A percentile compares a stretch with the other conserved stretches of the same genome.
Conservation (phyloP, 1,139 yeast species). For the Geotrichum klebahnii region DNA sequence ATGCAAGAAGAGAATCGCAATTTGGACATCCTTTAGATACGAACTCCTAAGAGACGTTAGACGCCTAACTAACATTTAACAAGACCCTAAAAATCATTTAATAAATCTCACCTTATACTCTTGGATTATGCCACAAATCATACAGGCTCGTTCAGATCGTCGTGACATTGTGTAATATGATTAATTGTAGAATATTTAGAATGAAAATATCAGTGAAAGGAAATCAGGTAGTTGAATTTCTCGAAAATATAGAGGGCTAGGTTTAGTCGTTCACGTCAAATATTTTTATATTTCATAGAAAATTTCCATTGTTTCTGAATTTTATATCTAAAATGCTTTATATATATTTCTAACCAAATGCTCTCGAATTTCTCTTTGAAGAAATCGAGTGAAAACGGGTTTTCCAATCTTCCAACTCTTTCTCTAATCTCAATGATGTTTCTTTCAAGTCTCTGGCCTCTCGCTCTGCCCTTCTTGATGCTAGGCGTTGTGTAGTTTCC, state of each 20-base stretch:
- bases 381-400: constrained; percentile 38
- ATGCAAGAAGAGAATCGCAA: constrained; percentile 80
- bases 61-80: not conserved
- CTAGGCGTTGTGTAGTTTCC: constrained; percentile 45
- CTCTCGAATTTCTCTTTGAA: constrained; percentile 5
- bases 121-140: constrained; percentile 92
- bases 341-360: too few species aligned
- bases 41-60: constrained; percentile 53
- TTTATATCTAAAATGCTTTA: too few species aligned
- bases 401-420: constrained; percentile 63
- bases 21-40: constrained; percentile 92
- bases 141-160: constrained; percentile 87
- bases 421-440: constrained; percentile 53
- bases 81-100: not conserved
- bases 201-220: not conserved
- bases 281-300: too few species aligned
- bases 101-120: constrained; percentile 49
- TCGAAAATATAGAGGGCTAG: too few species aligned
- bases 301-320: too few species aligned
- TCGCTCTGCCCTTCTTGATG: constrained; percentile 46
- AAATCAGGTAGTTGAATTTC: not conserved
- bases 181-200: not conserved
- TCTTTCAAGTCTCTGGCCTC: constrained; percentile 55
- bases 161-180: constrained; percentile 45
- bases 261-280: too few species aligned